Conservation (phyloP, 495 filamentous ascomycete species). For the Xylaria venustula region DNA sequence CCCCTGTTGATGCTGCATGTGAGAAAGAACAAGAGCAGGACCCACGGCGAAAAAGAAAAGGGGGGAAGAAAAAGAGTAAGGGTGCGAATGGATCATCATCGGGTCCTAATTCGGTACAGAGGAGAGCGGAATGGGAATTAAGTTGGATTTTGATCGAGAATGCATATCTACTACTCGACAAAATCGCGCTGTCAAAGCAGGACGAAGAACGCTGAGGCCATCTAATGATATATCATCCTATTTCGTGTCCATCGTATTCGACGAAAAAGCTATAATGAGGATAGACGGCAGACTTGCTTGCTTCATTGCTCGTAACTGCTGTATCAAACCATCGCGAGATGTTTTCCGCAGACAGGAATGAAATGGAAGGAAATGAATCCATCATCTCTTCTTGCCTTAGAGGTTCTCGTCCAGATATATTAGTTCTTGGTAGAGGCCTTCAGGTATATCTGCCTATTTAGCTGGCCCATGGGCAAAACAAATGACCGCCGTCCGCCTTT, state of each 20-base stretch:
- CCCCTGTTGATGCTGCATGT: neutral
- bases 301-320: neutral
- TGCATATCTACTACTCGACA: neutral
- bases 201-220: neutral
- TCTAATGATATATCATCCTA: neutral
- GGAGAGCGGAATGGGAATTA: neutral
- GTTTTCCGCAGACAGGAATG: neutral
- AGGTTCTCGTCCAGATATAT: no score
- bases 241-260: neutral
- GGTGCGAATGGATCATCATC: no score
- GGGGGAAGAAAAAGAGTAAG: no score
- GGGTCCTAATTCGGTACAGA: neutral
- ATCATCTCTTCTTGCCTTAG: neutral
- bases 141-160: slow-evolving; percentile 8
- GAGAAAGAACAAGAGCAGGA: neutral
- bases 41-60: neutral
- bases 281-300: neutral
- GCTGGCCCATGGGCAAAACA: no score
- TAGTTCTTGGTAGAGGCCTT: no score
- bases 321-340: neutral
- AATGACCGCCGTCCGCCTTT: no score
- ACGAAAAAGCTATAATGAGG: no score
- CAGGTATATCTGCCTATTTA: no score
- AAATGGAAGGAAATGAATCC: neutral
- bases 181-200: neutral